These are phyloP conservation scores for Pichia terricola DNA, from an alignment of 1,139 yeast species.

Conservation along the genomic window DNA sequence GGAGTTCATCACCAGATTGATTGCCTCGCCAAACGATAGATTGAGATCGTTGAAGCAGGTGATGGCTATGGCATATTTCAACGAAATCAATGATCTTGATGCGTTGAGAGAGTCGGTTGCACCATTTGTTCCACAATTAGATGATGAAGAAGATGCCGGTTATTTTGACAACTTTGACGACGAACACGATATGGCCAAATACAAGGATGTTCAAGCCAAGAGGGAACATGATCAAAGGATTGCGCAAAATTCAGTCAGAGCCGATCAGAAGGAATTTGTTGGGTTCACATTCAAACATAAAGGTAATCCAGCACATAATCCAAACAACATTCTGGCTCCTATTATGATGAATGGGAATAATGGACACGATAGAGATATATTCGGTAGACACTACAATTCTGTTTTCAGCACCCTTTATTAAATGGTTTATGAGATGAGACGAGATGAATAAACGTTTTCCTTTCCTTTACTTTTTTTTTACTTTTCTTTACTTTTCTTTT, in stretches of 20 bases:
- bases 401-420: constrained; percentile 28
- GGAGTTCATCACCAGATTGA: constrained; percentile 71
- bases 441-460: background rate
- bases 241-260: constrained; percentile 49
- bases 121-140: constrained; percentile 94
- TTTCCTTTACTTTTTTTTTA: no score
- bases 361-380: constrained; percentile 12
- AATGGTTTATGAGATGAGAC: background rate
- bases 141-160: constrained; percentile 96
- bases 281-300: constrained; percentile 96
- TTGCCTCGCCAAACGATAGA: constrained; percentile 72
- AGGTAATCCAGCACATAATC: constrained; percentile 49
- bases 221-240: constrained; percentile 50
- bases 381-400: constrained; percentile 19
- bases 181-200: constrained; percentile 95
- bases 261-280: constrained; percentile 63
- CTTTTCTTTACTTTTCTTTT: no score
- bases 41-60: constrained; percentile 73
- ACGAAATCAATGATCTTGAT: constrained; percentile 67
- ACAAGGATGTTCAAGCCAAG: constrained; percentile 65
- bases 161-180: constrained; percentile 96
- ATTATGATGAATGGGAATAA: constrained; percentile 16
- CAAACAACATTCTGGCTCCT: constrained; percentile 24
- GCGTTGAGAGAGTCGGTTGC: constrained; percentile 62
- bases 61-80: constrained; percentile 68